Percentiles rank a stretch among this genome's conserved stretches.
Conservation (phyloP, 75 land plant genomes). For the Picea sitchensis region DNA sequence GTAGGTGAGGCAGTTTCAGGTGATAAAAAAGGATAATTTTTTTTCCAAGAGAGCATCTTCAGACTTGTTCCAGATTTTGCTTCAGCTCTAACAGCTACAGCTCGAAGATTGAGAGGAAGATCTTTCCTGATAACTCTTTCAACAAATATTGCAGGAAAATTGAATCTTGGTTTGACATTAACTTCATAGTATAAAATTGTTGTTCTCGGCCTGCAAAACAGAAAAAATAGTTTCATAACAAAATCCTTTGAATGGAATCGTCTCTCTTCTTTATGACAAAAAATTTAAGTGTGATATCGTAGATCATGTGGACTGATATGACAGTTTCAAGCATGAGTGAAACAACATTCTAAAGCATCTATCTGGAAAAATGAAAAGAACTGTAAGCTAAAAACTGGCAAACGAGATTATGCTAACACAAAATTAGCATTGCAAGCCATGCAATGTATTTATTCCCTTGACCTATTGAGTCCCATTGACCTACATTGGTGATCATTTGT, state of each 20-base stretch:
- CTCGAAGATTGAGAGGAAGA: constrained; percentile 89
- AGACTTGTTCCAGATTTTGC: constrained; percentile 21
- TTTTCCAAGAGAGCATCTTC: constrained; percentile 10
- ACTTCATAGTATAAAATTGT: constrained; percentile 81
- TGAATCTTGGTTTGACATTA: constrained; percentile 83
- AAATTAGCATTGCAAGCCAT: background rate
- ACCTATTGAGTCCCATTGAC: background rate
- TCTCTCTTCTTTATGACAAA: background rate
- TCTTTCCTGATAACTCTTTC: constrained; percentile 85
- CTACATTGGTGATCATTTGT: no score
- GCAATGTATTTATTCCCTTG: background rate
- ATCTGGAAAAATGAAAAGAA: background rate
- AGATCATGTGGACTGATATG: background rate
- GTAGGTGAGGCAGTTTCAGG: background rate
- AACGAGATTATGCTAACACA: background rate
- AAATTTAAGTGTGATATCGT: background rate
- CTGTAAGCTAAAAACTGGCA: background rate
- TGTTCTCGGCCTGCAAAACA: constrained; percentile 49
- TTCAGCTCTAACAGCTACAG: constrained; percentile 83
- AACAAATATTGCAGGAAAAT: constrained; percentile 83
- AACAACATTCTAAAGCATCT: background rate
- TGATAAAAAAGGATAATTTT: background rate
- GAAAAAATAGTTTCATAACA: background rate
- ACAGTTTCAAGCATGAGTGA: background rate
- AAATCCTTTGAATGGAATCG: background rate